Evolutionary conservation across 2,329 filamentous ascomycete genomes (phyloP), one percentile per base, ranked within the genome.

Genomic region (Boeremia lycopersici): DNA sequence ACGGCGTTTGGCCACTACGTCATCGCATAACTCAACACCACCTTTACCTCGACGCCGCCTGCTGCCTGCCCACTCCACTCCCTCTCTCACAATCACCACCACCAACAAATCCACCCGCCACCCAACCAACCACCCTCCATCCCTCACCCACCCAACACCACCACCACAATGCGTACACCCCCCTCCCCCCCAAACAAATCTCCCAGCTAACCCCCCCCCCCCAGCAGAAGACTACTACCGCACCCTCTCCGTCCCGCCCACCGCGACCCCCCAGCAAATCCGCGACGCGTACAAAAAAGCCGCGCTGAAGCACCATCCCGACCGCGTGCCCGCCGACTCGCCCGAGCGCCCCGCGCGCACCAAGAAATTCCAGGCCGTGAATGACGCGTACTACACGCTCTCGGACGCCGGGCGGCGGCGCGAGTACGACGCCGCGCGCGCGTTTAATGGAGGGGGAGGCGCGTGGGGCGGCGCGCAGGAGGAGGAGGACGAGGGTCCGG

Each of bases 221-320:
- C 42, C 53, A 48, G 39, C 48, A 11, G 42, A 43, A 43, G 53
- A 56, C 53, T 56, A 56, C 38, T 56, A 72, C 52, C 66, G 64
- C 41, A 55, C 68, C 38, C 86, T 96, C 44, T 89, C 89, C 60
- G 76, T 96, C 57, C 73, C 87, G 46, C 84, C 90, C 31, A 88
- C 83, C 64, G 92, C 93, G 30, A 89, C 86, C 0, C 85, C 87
- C 55, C 86, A 92, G 69, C 89, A 98, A 74, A 88, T 99, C 71
- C 89, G 93, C 66, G 89, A 91, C 81, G 95, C 93, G 45, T 99
- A 98, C 82, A 99, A 99, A 75, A 89, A 89, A 72, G 90, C 90
- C 67, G 93, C 93, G 5, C 81, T 98, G 40, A 96, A 95, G 77
- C 92, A 90, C 61, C 93, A 98, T 74, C 93, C 93, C 1, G 95